A percentile compares a stretch with the other conserved stretches of the same genome.
Conservation (phyloP, 2,329 filamentous ascomycete species). For the Fulvia fulva region DNA sequence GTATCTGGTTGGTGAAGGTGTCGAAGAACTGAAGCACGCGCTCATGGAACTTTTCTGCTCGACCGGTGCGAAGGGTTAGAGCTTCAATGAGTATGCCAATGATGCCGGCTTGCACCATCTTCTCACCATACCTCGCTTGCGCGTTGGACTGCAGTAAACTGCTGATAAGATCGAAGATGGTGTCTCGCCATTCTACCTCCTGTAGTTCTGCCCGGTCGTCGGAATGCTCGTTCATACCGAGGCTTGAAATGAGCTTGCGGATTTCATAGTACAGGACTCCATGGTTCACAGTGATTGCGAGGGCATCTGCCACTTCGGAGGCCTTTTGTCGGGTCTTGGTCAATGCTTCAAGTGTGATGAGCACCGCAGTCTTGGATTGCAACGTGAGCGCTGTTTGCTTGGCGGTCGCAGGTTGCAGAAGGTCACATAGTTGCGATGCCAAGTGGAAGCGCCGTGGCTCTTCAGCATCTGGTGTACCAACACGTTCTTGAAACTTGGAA, state of each 20-base stretch:
- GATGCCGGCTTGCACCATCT: slow-evolving; percentile 83
- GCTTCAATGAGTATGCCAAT: slow-evolving; percentile 89
- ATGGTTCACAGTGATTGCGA: slow-evolving; percentile 94
- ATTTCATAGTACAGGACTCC: slow-evolving; percentile 91
- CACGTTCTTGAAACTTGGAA: slow-evolving; percentile 74
- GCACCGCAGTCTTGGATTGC: slow-evolving; percentile 74
- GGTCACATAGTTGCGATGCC: slow-evolving; percentile 84
- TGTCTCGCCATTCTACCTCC: slow-evolving; percentile 83
- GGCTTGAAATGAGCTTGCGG: slow-evolving; percentile 80
- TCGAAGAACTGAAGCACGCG: slow-evolving; percentile 85
- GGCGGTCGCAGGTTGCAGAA: slow-evolving; percentile 78
- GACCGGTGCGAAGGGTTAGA: slow-evolving; percentile 72
- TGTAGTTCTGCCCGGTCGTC: slow-evolving; percentile 56
- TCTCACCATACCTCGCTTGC: slow-evolving; percentile 62
- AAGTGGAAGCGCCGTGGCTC: slow-evolving; percentile 86
- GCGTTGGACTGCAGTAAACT: slow-evolving; percentile 61
- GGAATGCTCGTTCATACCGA: slow-evolving; percentile 59
- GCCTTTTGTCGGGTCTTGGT: slow-evolving; percentile 72
- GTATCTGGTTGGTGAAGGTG: slow-evolving; percentile 73
- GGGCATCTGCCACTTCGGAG: slow-evolving; percentile 78
- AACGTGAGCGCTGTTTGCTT: slow-evolving; percentile 65
- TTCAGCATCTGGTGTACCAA: slow-evolving; percentile 82
- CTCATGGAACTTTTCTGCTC: slow-evolving; percentile 78
- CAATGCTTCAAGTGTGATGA: slow-evolving; percentile 80
- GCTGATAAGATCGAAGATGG: slow-evolving; percentile 80